phyloP scores from a whole-genome alignment of 345 rosid genomes.

The Trapa bicornis region DNA sequence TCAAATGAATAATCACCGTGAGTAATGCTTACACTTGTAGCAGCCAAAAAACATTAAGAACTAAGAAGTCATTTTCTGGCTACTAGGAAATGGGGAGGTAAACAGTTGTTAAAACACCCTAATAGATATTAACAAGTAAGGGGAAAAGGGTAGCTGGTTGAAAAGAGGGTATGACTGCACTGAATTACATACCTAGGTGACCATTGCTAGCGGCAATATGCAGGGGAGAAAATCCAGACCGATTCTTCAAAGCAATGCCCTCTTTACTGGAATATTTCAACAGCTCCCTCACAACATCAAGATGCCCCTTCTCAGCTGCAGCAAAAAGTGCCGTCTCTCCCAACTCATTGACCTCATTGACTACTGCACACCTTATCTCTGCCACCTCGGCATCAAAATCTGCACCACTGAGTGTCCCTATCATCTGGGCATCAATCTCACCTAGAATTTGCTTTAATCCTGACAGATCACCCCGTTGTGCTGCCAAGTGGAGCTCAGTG shows the following conservation, averaged over 20 bases:
- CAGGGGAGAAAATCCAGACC: constrained; percentile 54
- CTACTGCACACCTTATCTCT: constrained; percentile 57
- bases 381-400: constrained; percentile 77
- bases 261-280: constrained; percentile 46
- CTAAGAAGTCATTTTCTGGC: neutral
- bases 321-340: constrained; percentile 85
- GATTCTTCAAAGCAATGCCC: constrained; percentile 51
- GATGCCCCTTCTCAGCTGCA: constrained; percentile 79
- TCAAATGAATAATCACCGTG: neutral
- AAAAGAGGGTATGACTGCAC: neutral
- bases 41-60: neutral
- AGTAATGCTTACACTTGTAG: neutral
- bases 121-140: neutral
- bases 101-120: neutral
- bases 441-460: constrained; percentile 48
- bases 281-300: constrained; percentile 67
- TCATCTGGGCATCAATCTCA: constrained; percentile 70
- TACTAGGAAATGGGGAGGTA: neutral
- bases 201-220: constrained; percentile 84
- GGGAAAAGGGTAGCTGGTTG: neutral
- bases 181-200: constrained; percentile 44
- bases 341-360: constrained; percentile 73
- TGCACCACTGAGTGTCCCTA: constrained; percentile 39
- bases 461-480: constrained; percentile 63
- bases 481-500: constrained; percentile 89